Percentiles rank a stretch among this genome's conserved stretches.
phyloP scores from a whole-genome alignment of 1,284 basidiomycete species.

The Ganoderma meredithae region DNA sequence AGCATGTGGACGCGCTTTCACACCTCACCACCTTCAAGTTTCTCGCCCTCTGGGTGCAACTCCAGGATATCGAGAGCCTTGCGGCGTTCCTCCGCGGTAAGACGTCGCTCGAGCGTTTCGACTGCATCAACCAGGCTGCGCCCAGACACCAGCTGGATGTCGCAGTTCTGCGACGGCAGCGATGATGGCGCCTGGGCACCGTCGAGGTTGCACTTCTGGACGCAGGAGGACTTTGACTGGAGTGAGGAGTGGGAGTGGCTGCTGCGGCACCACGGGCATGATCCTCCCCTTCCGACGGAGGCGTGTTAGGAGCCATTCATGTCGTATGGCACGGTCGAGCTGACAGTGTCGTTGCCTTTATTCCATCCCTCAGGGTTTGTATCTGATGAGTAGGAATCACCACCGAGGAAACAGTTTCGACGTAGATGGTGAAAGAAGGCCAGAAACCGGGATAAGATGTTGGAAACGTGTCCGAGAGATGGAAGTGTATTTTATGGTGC shows the following conservation, averaged over 20 bases:
- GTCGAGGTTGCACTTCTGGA: background rate
- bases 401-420: too few species aligned
- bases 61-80: background rate
- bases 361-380: too few species aligned
- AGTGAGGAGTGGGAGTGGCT: conserved; percentile 8
- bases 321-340: background rate
- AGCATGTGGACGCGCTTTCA: conserved; percentile 3
- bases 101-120: background rate
- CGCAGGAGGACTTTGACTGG: background rate
- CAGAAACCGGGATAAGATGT: too few species aligned
- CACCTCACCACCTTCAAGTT: background rate
- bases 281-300: background rate
- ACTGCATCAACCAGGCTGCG: background rate
- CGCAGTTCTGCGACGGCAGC: background rate
- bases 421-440: too few species aligned
- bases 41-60: background rate
- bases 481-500: too few species aligned
- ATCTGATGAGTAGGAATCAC: too few species aligned
- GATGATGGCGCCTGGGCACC: background rate
- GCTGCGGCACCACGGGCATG: conserved; percentile 1
- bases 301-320: background rate
- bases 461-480: too few species aligned
- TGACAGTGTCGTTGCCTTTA: background rate
- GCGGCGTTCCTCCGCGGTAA: background rate
- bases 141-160: background rate